These are phyloP conservation scores for Populus tomentosa DNA, from an alignment of 441 rosid species.

Conservation along the genomic window DNA sequence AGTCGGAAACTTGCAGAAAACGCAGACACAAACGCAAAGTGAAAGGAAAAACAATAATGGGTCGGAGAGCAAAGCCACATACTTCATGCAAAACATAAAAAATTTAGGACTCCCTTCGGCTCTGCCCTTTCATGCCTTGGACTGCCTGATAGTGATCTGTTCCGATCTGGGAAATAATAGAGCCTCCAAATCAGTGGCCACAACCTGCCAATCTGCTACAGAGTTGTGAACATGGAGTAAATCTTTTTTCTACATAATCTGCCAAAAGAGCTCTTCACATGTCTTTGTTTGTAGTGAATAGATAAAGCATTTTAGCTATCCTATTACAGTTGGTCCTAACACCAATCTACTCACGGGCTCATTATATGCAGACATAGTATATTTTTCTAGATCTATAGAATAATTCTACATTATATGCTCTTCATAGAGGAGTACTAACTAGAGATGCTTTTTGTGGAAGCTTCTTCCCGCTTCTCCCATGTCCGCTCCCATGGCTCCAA, in stretches of 20 bases:
- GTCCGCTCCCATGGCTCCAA: slow-evolving; percentile 36
- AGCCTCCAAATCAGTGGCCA: slow-evolving; percentile 12
- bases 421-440: neutral
- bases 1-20: neutral
- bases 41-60: neutral
- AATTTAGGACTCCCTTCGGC: neutral
- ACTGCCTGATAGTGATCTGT: neutral
- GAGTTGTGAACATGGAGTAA: neutral
- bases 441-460: slow-evolving; percentile 19
- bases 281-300: slow-evolving; percentile 72
- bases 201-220: slow-evolving; percentile 11
- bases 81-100: neutral
- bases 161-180: slow-evolving; percentile 1
- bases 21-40: neutral
- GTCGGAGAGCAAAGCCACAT: slow-evolving; percentile 4
- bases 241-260: slow-evolving; percentile 11
- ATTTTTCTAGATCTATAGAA: neutral
- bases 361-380: slow-evolving; percentile 9
- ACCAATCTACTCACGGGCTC: slow-evolving; percentile 53
- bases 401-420: neutral
- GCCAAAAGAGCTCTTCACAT: slow-evolving; percentile 69
- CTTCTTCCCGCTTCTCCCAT: slow-evolving; percentile 35
- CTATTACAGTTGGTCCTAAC: slow-evolving; percentile 36
- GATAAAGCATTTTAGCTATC: slow-evolving; percentile 23
- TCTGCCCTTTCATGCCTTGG: neutral